Conservation (phyloP, 805 yeast species). For the Candida tibetensis region DNA sequence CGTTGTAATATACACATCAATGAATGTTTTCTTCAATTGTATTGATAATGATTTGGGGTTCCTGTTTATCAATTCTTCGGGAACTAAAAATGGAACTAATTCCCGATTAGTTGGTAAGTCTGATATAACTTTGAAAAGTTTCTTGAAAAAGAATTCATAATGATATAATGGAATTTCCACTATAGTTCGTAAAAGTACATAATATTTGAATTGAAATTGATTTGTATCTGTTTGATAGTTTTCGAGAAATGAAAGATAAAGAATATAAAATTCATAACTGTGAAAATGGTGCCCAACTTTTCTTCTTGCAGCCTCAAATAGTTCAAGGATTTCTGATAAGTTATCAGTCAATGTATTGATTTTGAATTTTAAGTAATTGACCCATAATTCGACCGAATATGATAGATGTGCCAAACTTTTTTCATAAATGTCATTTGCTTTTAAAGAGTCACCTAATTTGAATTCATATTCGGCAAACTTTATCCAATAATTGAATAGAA, state of each 20-base stretch:
- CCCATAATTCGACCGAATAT: constrained; percentile 52
- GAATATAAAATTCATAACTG: constrained; percentile 49
- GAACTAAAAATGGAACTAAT: constrained; percentile 14
- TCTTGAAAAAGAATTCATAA: constrained; percentile 46
- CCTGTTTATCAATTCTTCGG: constrained; percentile 14
- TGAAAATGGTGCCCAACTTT: constrained; percentile 53
- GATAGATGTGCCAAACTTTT: constrained; percentile 33
- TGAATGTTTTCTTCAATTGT: constrained; percentile 45
- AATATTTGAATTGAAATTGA: constrained; percentile 31
- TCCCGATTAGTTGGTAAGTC: constrained; percentile 7
- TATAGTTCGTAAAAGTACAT: constrained; percentile 44
- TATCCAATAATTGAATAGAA: constrained; percentile 56
- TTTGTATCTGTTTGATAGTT: constrained; percentile 23
- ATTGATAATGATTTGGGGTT: constrained; percentile 28
- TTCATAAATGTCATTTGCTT: constrained; percentile 21
- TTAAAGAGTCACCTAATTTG: constrained; percentile 39
- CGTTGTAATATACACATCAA: constrained; percentile 53
- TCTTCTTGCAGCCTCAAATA: constrained; percentile 48
- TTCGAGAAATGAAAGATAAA: constrained; percentile 44
- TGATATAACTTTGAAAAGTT: constrained; percentile 35
- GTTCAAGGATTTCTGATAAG: constrained; percentile 24
- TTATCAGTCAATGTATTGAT: constrained; percentile 29
- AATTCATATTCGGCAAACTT: constrained; percentile 49
- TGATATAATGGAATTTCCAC: constrained; percentile 58
- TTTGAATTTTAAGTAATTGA: constrained; percentile 42